Percentiles rank a stretch among this genome's conserved stretches.
These are phyloP conservation scores for Dactylellina cionopaga DNA, from an alignment of 2,329 filamentous ascomycete species.

Conservation along the genomic window DNA sequence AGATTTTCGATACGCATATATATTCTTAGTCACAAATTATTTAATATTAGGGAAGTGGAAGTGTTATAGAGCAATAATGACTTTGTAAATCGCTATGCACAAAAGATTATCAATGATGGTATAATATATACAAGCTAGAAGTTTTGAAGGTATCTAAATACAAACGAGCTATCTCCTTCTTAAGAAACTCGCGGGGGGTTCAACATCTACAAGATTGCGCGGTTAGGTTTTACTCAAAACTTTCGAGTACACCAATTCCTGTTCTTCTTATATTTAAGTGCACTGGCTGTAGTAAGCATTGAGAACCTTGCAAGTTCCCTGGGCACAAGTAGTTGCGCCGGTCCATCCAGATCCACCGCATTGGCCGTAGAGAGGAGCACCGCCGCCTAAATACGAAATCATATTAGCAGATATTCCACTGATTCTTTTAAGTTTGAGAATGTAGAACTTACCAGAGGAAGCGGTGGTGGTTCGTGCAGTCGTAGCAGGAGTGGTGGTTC, in stretches of 20 bases:
- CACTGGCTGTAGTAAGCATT: conserved; percentile 50
- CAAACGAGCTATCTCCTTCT: background rate
- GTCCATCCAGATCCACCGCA: conserved; percentile 44
- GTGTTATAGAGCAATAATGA: conserved; percentile 4
- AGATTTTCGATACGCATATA: background rate
- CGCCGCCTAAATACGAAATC: background rate
- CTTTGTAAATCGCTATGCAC: conserved; percentile 40
- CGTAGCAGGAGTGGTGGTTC: conserved; percentile 24
- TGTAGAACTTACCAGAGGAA: no score
- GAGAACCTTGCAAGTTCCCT: conserved; percentile 27
- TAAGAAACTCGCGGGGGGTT: background rate
- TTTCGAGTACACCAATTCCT: background rate
- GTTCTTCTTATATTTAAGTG: background rate
- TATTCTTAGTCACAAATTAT: background rate
- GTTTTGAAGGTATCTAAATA: conserved; percentile 17
- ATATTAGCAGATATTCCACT: conserved; percentile 33
- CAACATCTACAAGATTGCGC: conserved; percentile 8
- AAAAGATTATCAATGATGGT: conserved; percentile 25
- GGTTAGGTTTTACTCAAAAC: no score
- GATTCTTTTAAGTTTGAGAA: conserved; percentile 12
- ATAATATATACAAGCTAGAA: conserved; percentile 35
- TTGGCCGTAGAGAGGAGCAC: conserved; percentile 39
- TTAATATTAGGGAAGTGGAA: background rate
- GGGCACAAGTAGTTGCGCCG: conserved; percentile 38
- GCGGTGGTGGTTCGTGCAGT: conserved; percentile 30